Base-by-base conservation (phyloP, 1,139 yeast genomes). In the Lodderomyces orthopsilosis region DNA sequence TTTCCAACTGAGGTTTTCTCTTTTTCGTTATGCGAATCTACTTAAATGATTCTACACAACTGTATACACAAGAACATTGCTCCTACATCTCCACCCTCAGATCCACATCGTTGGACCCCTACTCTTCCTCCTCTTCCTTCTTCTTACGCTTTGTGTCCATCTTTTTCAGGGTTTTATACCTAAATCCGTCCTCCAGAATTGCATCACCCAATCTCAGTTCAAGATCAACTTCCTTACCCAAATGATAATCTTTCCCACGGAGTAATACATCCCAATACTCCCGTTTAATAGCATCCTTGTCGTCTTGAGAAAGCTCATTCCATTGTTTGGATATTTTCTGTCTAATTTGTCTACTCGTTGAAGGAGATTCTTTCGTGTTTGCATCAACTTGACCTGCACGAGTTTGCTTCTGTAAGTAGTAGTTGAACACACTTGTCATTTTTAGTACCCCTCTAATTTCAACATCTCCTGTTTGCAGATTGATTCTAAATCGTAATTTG, bases 231-330 rank as follows among this genome's bases (percentile, higher is more conserved):
- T 66, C 51, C 46, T 63, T 45, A 3, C 75, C 75, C 32, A 49
- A 51, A 40, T 57, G 51, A 21, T 67, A 57, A 43, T 65, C 67
- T 37, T 57, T 54, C 1, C 75, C 75, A 27, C 47, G 48, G 28
- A 51, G 50, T 37, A 65, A 46, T 13, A 66, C 46, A 8, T 55
- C 50, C 14, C 57, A 53, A 40, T 65, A 68, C 36, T 62, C 66
- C 22, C 50, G 54, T 8, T 65, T 45, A 39, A 58, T 60, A 4
- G 40, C 42, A 18, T 58, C 60, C 48, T 63, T 63, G 35, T 59
- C 59, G 7, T 53, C 57, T 34, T 48, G 44, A 7, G 54, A 46
- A 57, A 68, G 42, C 6, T 40, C 45, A 10, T 58, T 56, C 75
- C 75, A 70, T 19, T 30, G 15, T 12, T n/a, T 27, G 14, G 32